Conservation (phyloP, 305 asterid genomes). For the Plantago rigida region DNA sequence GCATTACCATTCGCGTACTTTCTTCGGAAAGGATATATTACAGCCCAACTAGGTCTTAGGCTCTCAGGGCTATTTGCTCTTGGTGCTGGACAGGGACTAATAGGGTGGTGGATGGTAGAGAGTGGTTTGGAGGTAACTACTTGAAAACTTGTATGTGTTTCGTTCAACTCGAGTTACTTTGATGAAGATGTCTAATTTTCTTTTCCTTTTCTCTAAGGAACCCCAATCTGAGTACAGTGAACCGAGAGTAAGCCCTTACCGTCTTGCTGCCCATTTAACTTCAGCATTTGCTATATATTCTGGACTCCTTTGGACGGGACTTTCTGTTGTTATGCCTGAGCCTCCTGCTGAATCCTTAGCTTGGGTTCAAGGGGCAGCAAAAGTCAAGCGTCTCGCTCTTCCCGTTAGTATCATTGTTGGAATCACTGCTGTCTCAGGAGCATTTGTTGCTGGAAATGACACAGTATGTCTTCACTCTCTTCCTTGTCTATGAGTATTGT, state of each 20-base stretch:
- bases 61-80: conserved; percentile 79
- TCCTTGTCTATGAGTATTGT: not conserved
- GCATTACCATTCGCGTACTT: conserved; percentile 91
- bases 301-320: conserved; percentile 90
- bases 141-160: conserved; percentile 8
- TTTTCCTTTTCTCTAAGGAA: conserved; percentile 42
- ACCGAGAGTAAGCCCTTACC: conserved; percentile 97
- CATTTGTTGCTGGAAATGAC: conserved; percentile 96
- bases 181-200: conserved; percentile 13
- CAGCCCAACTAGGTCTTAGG: conserved; percentile 58
- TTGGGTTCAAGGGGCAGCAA: conserved; percentile 86
- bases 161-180: not conserved
- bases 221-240: conserved; percentile 62
- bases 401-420: conserved; percentile 84
- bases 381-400: conserved; percentile 65
- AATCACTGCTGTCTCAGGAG: conserved; percentile 85
- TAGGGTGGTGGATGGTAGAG: conserved; percentile 99
- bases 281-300: conserved; percentile 81
- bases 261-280: conserved; percentile 93
- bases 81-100: conserved; percentile 94
- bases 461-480: conserved; percentile 48
- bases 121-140: conserved; percentile 86
- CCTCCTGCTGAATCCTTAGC: conserved; percentile 75
- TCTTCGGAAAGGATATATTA: conserved; percentile 81
- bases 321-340: conserved; percentile 90